Conservation (phyloP, 495 filamentous ascomycete genomes). For the Ascodesmis nigricans region DNA sequence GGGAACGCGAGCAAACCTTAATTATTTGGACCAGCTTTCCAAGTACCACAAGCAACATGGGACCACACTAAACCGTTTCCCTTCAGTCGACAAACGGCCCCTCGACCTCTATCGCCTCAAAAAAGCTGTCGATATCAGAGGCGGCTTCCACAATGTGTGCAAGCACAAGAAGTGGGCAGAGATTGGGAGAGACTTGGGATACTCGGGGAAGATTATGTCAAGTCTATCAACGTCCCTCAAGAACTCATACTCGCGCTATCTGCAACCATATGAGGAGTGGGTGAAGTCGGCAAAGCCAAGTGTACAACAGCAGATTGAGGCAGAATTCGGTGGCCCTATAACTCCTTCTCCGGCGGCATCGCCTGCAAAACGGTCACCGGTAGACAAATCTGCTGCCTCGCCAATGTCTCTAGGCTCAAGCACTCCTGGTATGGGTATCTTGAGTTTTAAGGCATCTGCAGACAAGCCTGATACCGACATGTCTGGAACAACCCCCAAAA, state of each 20-base stretch:
- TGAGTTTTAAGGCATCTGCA: too few relatives aligned
- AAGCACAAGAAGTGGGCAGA: slow-evolving; percentile 98
- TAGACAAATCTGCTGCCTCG: slow-evolving; percentile 47
- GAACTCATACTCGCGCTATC: slow-evolving; percentile 91
- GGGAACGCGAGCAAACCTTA: slow-evolving; percentile 90
- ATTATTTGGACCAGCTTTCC: slow-evolving; percentile 80
- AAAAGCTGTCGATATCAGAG: slow-evolving; percentile 82
- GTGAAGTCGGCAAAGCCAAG: slow-evolving; percentile 77
- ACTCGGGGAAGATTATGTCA: slow-evolving; percentile 99
- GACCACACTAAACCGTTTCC: slow-evolving; percentile 76
- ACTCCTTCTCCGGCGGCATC: slow-evolving; percentile 80
- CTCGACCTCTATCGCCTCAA: slow-evolving; percentile 90
- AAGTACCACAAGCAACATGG: slow-evolving; percentile 98
- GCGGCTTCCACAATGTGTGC: slow-evolving; percentile 88
- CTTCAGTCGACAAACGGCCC: slow-evolving; percentile 93
- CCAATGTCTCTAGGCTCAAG: too few relatives aligned
- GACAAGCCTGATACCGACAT: slow-evolving; percentile 21
- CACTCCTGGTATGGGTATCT: too few relatives aligned
- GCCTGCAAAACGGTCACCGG: slow-evolving; percentile 55
- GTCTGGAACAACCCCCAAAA: slow-evolving; percentile 21
- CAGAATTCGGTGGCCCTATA: slow-evolving; percentile 78
- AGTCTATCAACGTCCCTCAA: slow-evolving; percentile 97
- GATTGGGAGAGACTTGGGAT: slow-evolving; percentile 88
- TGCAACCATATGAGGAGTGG: slow-evolving; percentile 93
- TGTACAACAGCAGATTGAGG: slow-evolving; percentile 86